phyloP scores from a whole-genome alignment of 2,329 filamentous ascomycete species.

The Ceratocystis alfenasii region DNA sequence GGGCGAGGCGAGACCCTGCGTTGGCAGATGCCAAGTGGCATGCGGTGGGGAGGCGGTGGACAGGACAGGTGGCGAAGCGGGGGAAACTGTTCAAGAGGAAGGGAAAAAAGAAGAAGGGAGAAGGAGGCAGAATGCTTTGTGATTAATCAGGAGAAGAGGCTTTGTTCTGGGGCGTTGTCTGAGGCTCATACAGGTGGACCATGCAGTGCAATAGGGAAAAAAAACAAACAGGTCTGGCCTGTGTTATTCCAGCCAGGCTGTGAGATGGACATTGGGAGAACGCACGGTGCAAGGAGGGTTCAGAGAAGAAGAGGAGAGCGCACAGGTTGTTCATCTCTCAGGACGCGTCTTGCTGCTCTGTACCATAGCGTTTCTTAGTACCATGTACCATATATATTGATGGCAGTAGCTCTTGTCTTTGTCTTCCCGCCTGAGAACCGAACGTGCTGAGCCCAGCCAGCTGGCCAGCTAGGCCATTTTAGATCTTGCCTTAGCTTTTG shows the following conservation, averaged over 20 bases:
- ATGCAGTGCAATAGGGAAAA: neutral
- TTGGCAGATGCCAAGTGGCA: neutral
- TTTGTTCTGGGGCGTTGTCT: slow-evolving; percentile 3
- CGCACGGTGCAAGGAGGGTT: neutral
- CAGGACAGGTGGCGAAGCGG: neutral
- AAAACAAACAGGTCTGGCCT: neutral
- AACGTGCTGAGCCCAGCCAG: neutral
- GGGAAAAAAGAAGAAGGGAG: neutral
- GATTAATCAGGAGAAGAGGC: neutral
- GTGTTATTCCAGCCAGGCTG: neutral
- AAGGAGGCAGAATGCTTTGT: neutral
- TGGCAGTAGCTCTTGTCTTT: neutral
- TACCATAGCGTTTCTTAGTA: neutral
- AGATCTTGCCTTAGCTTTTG: neutral
- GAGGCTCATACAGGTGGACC: neutral
- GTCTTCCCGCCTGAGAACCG: neutral
- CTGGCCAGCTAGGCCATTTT: neutral
- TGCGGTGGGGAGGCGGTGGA: neutral
- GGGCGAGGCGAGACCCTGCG: neutral
- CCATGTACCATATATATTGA: neutral
- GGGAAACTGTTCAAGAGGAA: neutral
- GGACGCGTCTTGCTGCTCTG: neutral
- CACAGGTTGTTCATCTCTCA: neutral
- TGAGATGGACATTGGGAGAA: neutral
- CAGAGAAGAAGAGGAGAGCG: neutral